Base-by-base conservation (phyloP, 352 stramenopile genomes). In the Aphanomyces cochlioides region DNA sequence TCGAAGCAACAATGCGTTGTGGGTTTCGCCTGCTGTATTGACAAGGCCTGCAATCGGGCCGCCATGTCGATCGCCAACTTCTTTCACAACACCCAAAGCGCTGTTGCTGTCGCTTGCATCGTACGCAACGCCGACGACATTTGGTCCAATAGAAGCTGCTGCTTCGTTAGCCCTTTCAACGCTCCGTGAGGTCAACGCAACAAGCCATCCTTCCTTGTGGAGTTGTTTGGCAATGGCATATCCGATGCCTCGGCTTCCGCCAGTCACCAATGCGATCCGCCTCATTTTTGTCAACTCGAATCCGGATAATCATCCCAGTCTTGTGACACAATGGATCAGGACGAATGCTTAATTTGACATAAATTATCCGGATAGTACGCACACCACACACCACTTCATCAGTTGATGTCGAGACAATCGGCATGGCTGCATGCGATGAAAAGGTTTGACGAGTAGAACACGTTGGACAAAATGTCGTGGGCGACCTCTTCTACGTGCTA, bases 201-300 rank as follows among this genome's bases (percentile, higher is more conserved):
- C 87, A 39, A 77, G 73, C 85, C 84, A 94, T 34, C 85, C 87
- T 37, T 78, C 68, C 37, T 38, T 72, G 67, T 88, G 77, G 53
- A 94, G 81, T 74, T 90, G 77, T 57, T 77, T 75, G 19, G 85
- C 84, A 36, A 94, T 75, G 8, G 84, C 83, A 47, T 90, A 85
- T 71, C 87, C 87, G 65, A 94, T 94, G 73, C 87, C 87, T 38
- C 83, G 78, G 63, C 85, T 94, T 19, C 84, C 87, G 65, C 87
- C 87, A 17, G 87, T 94, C 72, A 94, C 84, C 34, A 94, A 77
- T 56, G 82, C 86, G 17, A 74, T 17, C 17, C 54, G 69, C 40
- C 37, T 1, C 54, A 61, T 61, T 41, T 28, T 28, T 2, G 28
- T 2, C 28, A 28, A 28, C 28, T 28, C 28, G 0, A 2, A 28